A percentile compares a stretch with the other conserved stretches of the same genome.
phyloP scores from a whole-genome alignment of 2,329 filamentous ascomycete genomes.

The Aspergillus nomiae region DNA sequence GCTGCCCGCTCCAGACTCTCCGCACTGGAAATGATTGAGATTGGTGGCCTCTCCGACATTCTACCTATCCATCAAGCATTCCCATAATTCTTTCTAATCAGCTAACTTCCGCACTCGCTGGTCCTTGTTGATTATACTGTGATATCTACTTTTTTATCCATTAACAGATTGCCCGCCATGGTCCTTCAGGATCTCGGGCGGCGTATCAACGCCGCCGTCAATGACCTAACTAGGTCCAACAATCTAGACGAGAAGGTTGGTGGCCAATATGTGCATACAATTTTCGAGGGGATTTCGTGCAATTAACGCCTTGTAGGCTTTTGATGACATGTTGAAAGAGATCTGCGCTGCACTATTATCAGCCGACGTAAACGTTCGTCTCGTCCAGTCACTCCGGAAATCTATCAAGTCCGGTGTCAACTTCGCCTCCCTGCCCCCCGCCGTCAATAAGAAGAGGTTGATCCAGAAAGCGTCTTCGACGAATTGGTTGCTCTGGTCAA shows the following conservation, averaged over 20 bases:
- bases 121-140: not conserved
- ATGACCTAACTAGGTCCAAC: constrained; percentile 84
- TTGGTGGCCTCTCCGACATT: constrained; percentile 22
- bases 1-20: constrained; percentile 19
- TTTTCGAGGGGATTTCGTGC: constrained; percentile 8
- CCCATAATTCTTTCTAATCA: not conserved
- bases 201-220: constrained; percentile 96
- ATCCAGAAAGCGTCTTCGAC: constrained; percentile 97
- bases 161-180: constrained; percentile 58
- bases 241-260: constrained; percentile 93
- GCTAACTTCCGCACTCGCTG: not conserved
- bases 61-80: not conserved
- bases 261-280: constrained; percentile 5
- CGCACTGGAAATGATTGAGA: constrained; percentile 23
- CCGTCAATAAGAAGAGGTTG: constrained; percentile 96
- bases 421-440: constrained; percentile 87
- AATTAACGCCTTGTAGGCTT: constrained; percentile 62
- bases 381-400: constrained; percentile 87
- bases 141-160: not conserved
- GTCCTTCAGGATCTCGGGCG: constrained; percentile 98
- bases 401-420: constrained; percentile 90
- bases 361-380: constrained; percentile 94
- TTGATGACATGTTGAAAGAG: constrained; percentile 97
- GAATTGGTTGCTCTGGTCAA: constrained; percentile 95
- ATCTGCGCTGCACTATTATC: constrained; percentile 94